Percentiles rank a stretch among this genome's conserved stretches.
These are phyloP conservation scores for Suillus placidus DNA, from an alignment of 768 basidiomycete genomes.

Conservation along the genomic window DNA sequence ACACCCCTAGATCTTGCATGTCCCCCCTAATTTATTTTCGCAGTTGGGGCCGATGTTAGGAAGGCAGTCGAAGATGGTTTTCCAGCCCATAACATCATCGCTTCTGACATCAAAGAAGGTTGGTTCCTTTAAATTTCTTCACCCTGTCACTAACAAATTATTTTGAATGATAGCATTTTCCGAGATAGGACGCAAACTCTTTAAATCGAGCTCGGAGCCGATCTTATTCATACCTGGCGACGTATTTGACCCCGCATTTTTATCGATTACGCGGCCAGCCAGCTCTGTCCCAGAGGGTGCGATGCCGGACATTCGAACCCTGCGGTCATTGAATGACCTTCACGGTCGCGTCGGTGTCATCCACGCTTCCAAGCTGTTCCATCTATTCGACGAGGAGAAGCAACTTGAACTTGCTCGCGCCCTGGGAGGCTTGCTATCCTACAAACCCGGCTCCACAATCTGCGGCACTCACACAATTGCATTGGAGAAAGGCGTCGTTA, in stretches of 20 bases:
- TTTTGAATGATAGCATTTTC: conserved; percentile 46
- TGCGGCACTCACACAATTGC: conserved; percentile 22
- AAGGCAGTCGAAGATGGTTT: conserved; percentile 41
- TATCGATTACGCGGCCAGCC: conserved; percentile 33
- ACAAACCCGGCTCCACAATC: conserved; percentile 22
- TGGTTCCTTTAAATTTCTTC: not conserved
- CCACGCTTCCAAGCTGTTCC: conserved; percentile 49
- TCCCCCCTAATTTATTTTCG: not conserved
- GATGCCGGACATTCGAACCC: conserved; percentile 28
- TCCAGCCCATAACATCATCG: conserved; percentile 35
- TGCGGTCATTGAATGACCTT: conserved; percentile 46
- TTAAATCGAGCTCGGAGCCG: conserved; percentile 51
- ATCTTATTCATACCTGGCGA: conserved; percentile 58
- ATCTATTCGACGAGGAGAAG: conserved; percentile 22
- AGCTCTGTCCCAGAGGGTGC: conserved; percentile 20
- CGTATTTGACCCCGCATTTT: conserved; percentile 45
- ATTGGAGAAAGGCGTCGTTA: conserved; percentile 10
- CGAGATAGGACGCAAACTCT: conserved; percentile 59
- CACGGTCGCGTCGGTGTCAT: conserved; percentile 49
- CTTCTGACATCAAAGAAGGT: conserved; percentile 39
- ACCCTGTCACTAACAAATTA: not conserved
- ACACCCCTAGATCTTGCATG: not conserved
- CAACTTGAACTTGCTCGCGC: conserved; percentile 20
- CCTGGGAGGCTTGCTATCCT: conserved; percentile 24
- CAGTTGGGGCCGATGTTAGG: conserved; percentile 37